Base-by-base conservation (phyloP, 306 rosid species). In the Neltuma alba region DNA sequence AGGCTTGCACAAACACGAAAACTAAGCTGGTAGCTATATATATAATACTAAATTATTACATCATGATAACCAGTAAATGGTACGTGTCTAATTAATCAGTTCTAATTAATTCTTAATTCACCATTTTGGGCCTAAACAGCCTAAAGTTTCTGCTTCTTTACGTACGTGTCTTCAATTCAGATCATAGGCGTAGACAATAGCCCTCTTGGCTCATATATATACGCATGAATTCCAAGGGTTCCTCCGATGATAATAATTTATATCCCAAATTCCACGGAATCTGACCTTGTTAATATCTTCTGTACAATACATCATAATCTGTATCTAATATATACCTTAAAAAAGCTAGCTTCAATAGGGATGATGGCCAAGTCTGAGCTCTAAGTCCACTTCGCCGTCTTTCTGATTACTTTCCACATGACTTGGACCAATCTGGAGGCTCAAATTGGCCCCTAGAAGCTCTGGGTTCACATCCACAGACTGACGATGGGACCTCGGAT, bases 331-430 rank as follows among this genome's bases (percentile, higher is more conserved):
- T 79, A 45, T 84, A 85, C 84, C 80, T 83, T 28, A 13, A 42
- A 31, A 8, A 7, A 3, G 1, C 33, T 9, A 3, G 1, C 33
- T 30, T 42, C 65, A 81, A 48, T 74, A 80, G 42, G 86, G 87
- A 83, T 90, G 83, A 78, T 88, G 88, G 47, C 99, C 97, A 38
- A 94, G 89, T 41, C 97, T 94, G 63, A 94, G 99, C 92, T 92
- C 97, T 86, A 92, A 91, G 76, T 94, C 99, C 52, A 94, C 84
- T 74, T 92, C 96, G 30, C 84, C 88, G 38, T 72, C 78, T 20
- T 79, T 65, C 80, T 78, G 82, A 73, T 45, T 65, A 41, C 78
- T 84, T 48, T 80, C 88, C 55, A 61, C 83, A 40, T 78, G 72
- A 5, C 27, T 79, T 18, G 90, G 71, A 68, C 89, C 90, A 76